Evolutionary conservation across 169 alveolate species (phyloP).

Genomic region (Plasmodium chabaudi): DNA sequence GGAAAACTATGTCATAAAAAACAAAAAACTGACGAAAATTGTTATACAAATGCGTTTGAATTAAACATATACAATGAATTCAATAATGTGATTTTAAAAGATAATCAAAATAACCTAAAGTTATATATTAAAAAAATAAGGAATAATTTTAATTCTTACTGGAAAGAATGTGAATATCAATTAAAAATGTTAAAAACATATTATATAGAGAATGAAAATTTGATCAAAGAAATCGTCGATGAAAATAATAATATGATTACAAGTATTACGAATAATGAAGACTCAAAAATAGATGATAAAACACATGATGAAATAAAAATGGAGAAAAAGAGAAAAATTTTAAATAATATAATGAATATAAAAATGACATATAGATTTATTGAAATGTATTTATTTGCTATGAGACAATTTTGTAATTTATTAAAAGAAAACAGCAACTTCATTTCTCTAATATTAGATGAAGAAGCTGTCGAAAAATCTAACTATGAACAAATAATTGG

Average conservation of each 20-base stretch:
- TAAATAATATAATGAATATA: constrained; percentile 57
- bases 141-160: constrained; percentile 30
- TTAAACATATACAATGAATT: constrained; percentile 46
- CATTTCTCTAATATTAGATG: constrained; percentile 61
- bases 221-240: constrained; percentile 64
- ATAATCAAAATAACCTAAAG: constrained; percentile 37
- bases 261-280: neutral
- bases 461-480: constrained; percentile 35
- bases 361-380: constrained; percentile 52
- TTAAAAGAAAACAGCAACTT: constrained; percentile 64
- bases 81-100: constrained; percentile 17
- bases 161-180: constrained; percentile 68
- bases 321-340: constrained; percentile 63
- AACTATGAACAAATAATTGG: constrained; percentile 55
- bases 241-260: constrained; percentile 37
- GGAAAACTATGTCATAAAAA: constrained; percentile 12
- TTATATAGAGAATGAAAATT: constrained; percentile 59
- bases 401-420: constrained; percentile 55
- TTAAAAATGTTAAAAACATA: constrained; percentile 28
- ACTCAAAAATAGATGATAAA: neutral
- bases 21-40: constrained; percentile 16
- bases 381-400: constrained; percentile 71
- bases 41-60: constrained; percentile 9
- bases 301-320: constrained; percentile 18
- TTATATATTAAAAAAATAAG: constrained; percentile 48